Evolutionary conservation across 345 rosid species (phyloP), one percentile per base, ranked within the genome.

Genomic region (Dimocarpus longan): DNA sequence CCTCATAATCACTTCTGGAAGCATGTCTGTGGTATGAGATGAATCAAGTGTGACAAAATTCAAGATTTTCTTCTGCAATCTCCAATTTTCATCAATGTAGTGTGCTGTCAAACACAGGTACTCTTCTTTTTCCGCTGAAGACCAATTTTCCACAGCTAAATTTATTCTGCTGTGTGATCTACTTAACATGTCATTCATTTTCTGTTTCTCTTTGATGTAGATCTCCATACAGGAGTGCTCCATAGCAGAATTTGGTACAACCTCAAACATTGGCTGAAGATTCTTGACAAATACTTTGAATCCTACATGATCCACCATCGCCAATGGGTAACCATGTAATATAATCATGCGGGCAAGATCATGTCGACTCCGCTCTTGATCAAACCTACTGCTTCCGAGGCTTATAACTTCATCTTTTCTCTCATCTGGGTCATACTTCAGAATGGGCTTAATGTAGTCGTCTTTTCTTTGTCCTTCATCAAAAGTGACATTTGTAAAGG

Each of bases 291-390:
- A 95, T 39, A 82, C 87, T 82, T 91, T 93, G 89, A 95, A 93
- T 10, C 98, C 98, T 40, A 90, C 91, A 81, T 95, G 95, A 78
- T 92, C 97, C 85, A 88, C 96, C 93, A 95, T 92, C 48, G 89
- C 73, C 74, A 95, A 75, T 2, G 99, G 97, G 78, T 93, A 93
- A 75, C 90, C 89, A 72, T 95, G 99, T 64, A 91, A 60, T 68
- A 95, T 91, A 69, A 95, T 91, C 99, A 95, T 95, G 68, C 96
- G 95, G 10, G 98, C 95, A 80, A 95, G 93, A 87, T 95, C 97
- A 74, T 82, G 83, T 82, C 72, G 91, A 80, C 93, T 95, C 67
- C 91, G 84, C 68, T 92, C 97, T 80, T 89, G 98, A 80, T 90
- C 92, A 60, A 93, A 95, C 89, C 91, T 90, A 63, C 91, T 82